Evolutionary conservation across 495 filamentous ascomycete genomes (phyloP).

Genomic region (Daldinia grandis): DNA sequence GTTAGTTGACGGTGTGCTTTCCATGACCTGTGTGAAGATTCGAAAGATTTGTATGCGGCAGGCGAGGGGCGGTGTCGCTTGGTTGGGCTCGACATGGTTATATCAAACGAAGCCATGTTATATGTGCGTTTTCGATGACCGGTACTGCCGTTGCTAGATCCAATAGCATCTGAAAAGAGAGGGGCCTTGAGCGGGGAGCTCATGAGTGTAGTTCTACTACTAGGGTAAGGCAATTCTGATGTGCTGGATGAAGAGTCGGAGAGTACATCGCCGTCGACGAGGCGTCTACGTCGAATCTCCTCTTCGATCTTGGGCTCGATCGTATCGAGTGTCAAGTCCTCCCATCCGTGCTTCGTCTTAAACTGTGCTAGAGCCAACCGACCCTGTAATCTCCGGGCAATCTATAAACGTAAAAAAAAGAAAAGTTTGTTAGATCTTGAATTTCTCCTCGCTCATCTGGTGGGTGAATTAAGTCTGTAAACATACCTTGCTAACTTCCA

Average conservation of each 20-base stretch:
- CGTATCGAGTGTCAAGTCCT: slow-evolving; percentile 75
- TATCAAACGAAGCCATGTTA: slow-evolving; percentile 58
- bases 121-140: slow-evolving; percentile 67
- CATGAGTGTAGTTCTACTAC: slow-evolving; percentile 56
- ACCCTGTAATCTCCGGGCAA: slow-evolving; percentile 88
- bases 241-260: slow-evolving; percentile 86
- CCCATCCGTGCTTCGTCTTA: slow-evolving; percentile 92
- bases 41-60: slow-evolving; percentile 64
- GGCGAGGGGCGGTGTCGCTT: slow-evolving; percentile 79
- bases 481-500: slow-evolving; percentile 85
- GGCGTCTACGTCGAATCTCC: slow-evolving; percentile 71
- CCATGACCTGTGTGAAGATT: slow-evolving; percentile 69
- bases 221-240: slow-evolving; percentile 63
- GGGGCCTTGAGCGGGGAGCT: slow-evolving; percentile 72
- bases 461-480: slow-evolving; percentile 1
- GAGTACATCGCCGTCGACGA: slow-evolving; percentile 68
- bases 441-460: not conserved
- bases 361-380: slow-evolving; percentile 93
- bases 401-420: slow-evolving; percentile 61
- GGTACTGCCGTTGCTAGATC: slow-evolving; percentile 62
- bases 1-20: slow-evolving; percentile 76
- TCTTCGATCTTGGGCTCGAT: slow-evolving; percentile 80
- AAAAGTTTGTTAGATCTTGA: slow-evolving; percentile 22
- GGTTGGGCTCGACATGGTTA: slow-evolving; percentile 57
- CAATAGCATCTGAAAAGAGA: slow-evolving; percentile 74